A percentile compares a stretch with the other conserved stretches of the same genome.
phyloP scores from a whole-genome alignment of 805 yeast species.

The Metschnikowia peoriensis region DNA sequence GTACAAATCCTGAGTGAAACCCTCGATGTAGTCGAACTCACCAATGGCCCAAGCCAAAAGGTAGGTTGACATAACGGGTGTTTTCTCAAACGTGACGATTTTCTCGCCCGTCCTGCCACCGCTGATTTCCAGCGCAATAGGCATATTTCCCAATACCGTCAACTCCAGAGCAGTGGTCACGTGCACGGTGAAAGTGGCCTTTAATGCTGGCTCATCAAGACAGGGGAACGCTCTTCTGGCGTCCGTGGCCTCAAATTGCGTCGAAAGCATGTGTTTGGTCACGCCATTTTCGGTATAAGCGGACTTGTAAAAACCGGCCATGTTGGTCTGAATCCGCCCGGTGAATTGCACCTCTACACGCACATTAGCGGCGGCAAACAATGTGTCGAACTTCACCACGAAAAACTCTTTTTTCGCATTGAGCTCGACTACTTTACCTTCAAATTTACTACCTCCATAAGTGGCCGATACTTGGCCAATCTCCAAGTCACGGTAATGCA shows the following conservation, averaged over 20 bases:
- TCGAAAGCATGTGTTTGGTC: constrained; percentile 42
- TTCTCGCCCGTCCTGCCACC: constrained; percentile 13
- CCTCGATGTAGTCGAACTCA: constrained; percentile 53
- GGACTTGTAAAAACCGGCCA: constrained; percentile 57
- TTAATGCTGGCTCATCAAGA: constrained; percentile 54
- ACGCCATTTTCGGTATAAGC: constrained; percentile 39
- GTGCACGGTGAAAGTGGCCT: constrained; percentile 54
- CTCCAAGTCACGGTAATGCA: constrained; percentile 48
- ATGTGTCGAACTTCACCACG: constrained; percentile 52
- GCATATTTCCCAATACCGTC: constrained; percentile 50
- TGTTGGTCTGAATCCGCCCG: constrained; percentile 51
- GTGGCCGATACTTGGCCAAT: constrained; percentile 23
- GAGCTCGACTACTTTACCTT: constrained; percentile 24
- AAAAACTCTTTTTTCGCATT: constrained; percentile 62
- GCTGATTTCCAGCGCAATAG: constrained; percentile 23
- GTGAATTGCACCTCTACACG: constrained; percentile 33
- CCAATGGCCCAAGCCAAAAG: constrained; percentile 60
- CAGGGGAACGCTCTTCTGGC: constrained; percentile 61
- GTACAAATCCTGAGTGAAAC: constrained; percentile 39
- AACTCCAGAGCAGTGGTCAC: constrained; percentile 30
- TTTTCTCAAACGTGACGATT: constrained; percentile 39
- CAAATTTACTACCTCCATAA: constrained; percentile 24
- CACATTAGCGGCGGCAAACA: constrained; percentile 21
- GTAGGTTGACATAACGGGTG: constrained; percentile 57
- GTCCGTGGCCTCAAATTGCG: constrained; percentile 60